These are phyloP conservation scores for Penicillium turbatum DNA, from an alignment of 495 filamentous ascomycete species.

Conservation along the genomic window DNA sequence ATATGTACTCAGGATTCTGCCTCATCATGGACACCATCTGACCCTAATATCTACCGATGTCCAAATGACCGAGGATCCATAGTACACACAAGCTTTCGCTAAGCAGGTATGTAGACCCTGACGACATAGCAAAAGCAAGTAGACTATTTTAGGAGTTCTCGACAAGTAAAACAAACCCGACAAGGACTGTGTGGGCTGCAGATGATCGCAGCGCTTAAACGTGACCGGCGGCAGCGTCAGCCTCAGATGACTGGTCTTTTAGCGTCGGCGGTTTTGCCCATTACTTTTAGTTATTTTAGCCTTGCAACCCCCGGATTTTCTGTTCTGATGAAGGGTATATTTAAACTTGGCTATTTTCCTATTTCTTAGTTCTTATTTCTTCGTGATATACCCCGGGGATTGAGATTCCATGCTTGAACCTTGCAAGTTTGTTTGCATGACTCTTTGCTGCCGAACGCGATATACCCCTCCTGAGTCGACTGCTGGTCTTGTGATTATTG, in stretches of 20 bases:
- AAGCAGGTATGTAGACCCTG: neutral
- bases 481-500: neutral
- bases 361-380: neutral
- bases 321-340: neutral
- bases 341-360: neutral
- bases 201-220: constrained; percentile 27
- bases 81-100: constrained; percentile 12
- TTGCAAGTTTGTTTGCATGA: neutral
- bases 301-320: neutral
- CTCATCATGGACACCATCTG: constrained; percentile 10
- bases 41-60: neutral
- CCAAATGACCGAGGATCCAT: constrained; percentile 5
- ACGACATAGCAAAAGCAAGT: neutral
- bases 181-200: constrained; percentile 12
- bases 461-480: neutral
- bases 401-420: neutral
- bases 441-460: neutral
- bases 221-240: constrained; percentile 23
- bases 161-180: neutral
- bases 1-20: neutral
- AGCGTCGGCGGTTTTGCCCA: neutral
- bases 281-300: neutral
- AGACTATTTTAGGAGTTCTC: neutral
- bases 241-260: constrained; percentile 21
- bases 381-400: neutral